Base-by-base conservation (phyloP, 257 asterid genomes). In the Nicotiana noctiflora region DNA sequence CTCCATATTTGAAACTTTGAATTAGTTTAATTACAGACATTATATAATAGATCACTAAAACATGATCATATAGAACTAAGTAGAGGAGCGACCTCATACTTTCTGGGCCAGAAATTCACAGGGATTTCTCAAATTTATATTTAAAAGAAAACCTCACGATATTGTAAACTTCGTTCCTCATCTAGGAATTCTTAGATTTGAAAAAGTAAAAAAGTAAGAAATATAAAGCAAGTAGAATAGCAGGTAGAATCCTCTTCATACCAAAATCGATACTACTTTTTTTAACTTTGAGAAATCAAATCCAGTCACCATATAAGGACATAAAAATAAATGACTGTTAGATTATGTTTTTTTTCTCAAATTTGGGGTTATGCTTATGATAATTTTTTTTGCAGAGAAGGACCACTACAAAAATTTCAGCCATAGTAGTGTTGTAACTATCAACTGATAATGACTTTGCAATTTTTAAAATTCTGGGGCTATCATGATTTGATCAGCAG, bases 381-480 rank as follows among this genome's bases (percentile, higher is more conserved):
- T 31, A 57, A 77, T 0, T 13, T 31, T n/a, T 25, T 19, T 61
- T 29, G 72, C 72, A 34, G 72, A 77, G 31, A 2, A 59, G 81
- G 81, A 59, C 81, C 66, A 77, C 68, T 59, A 21, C 81, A 57
- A 56, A 77, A 59, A 34, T 1, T 32, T 77, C 70, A 56, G 68
- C 72, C 57, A 34, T 44, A 79, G 61, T 61, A n/a, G 56, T 62
- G 27, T 79, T 63, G 68, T 60, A 61, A 1, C 72, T 60, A 60
- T 65, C 81, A 79, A 61, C 19, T 67, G 81, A 79, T 21, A 79
- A 61, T 79, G 81, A 79, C 81, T 51, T 60, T 21, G 62, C 81
- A 79, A 61, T 65, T 60, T 72, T 62, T 8, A 3, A 25, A 56
- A 79, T 37, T 52, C 59, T 61, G 75, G 75, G 57, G 57, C 40